A percentile compares a stretch with the other conserved stretches of the same genome.
Evolutionary conservation across 1,284 basidiomycete species (phyloP).

Genomic region (Ustilago esculenta): DNA sequence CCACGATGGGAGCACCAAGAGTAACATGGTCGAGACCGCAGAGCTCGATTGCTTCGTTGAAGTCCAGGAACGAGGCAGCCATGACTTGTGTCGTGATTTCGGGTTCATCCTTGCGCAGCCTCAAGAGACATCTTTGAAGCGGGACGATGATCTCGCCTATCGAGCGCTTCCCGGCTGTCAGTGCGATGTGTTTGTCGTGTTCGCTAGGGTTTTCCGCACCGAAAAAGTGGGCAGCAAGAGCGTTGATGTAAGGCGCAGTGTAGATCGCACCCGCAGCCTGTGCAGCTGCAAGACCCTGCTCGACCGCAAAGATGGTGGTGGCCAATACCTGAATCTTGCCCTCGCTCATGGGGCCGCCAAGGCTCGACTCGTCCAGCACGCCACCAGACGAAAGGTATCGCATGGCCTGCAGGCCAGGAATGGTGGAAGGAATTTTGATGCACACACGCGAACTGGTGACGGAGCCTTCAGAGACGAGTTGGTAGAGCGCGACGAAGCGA

Average conservation of each 20-base stretch:
- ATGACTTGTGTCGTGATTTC: constrained; percentile 18
- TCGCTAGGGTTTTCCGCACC: constrained; percentile 6
- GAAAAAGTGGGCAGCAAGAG: constrained; percentile 29
- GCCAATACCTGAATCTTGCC: constrained; percentile 27
- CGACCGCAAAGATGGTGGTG: constrained; percentile 26
- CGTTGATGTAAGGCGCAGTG: constrained; percentile 31
- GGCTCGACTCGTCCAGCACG: constrained; percentile 10
- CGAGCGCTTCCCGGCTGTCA: constrained; percentile 7
- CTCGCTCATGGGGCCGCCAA: constrained; percentile 14
- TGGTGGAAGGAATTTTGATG: constrained; percentile 31
- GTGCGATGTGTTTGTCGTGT: neutral
- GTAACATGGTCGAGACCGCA: constrained; percentile 28
- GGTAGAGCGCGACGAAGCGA: constrained; percentile 28
- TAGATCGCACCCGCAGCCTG: constrained; percentile 19
- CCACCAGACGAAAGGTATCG: constrained; percentile 30
- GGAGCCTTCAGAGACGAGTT: constrained; percentile 8
- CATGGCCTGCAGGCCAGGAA: constrained; percentile 32
- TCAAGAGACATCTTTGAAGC: constrained; percentile 14
- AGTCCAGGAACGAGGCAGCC: constrained; percentile 19
- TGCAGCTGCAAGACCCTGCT: constrained; percentile 31
- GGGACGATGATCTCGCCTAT: constrained; percentile 14
- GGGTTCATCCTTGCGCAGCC: constrained; percentile 6
- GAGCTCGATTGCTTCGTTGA: constrained; percentile 12
- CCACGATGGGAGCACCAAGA: constrained; percentile 14
- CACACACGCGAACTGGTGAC: constrained; percentile 9